Base-by-base conservation (phyloP, 441 rosid species). In the Pelargonium cotyledonis region DNA sequence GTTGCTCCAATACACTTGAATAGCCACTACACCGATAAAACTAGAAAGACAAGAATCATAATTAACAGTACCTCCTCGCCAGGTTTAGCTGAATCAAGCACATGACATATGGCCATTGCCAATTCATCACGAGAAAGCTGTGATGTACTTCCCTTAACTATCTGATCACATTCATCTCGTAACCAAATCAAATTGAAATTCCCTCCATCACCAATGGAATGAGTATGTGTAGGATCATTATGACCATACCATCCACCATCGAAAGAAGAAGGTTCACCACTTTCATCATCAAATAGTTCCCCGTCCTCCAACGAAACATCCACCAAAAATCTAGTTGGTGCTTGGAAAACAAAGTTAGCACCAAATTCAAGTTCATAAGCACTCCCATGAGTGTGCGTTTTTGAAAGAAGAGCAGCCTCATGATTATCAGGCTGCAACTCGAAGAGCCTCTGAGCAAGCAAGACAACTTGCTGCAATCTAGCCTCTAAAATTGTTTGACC, bases 41-140 rank as follows among this genome's bases (percentile, higher is more conserved):
- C 57, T 15, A 57, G 41, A 11, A 67, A 23, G 66, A 65, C 47
- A 65, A 55, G 62, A 66, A 70, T 64, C 46, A n/a, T n/a, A n/a
- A 74, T 61, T 67, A 70, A 70, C 61, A 79, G 73, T 87, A 93
- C 98, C 96, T 94, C 97, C 73, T 94, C 98, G 46, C 96, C 96
- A 44, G 89, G 92, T 75, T 91, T 94, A 65, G 82, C 93, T 3
- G 96, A 88, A 72, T 91, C 97, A 69, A 94, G 87, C 69, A 89
- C 91, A 69, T 90, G 90, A 73, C 98, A 91, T 69, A 91, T 80
- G 67, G 98, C 94, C 95, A 86, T 89, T 46, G 97, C 97, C 67
- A 94, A 76, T 77, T 94, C 98, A 81, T 94, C 98, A 68, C 75
- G 80, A 64, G 98, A 88, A 70, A 94, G 91, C 53, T 88, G 91